These are phyloP conservation scores for Physcomitrium patens DNA, from an alignment of 225 moss, liverwort and hornwort species.

Conservation along the genomic window DNA sequence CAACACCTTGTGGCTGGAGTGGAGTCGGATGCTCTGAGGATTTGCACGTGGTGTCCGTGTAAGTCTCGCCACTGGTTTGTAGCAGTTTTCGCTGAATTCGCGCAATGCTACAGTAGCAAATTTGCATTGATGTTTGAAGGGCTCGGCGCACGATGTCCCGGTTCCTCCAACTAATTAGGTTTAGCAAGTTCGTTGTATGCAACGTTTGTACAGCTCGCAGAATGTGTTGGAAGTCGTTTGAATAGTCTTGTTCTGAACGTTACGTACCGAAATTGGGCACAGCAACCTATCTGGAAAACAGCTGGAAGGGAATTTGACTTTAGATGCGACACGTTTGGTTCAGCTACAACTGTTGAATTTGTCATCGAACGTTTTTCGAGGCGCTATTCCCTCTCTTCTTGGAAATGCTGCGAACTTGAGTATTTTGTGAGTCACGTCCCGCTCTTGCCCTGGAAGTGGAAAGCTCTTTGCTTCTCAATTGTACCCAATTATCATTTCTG, in stretches of 20 bases:
- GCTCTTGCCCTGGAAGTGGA: neutral
- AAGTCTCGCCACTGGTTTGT: constrained; percentile 11
- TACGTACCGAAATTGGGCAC: neutral
- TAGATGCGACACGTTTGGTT: constrained; percentile 26
- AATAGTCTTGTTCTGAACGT: neutral
- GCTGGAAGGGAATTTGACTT: constrained; percentile 34
- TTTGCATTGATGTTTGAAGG: neutral
- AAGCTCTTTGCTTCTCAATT: neutral
- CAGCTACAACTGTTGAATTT: constrained; percentile 31
- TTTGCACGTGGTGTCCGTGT: constrained; percentile 26
- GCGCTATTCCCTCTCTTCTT: constrained; percentile 16
- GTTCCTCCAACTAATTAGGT: neutral
- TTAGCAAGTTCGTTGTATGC: neutral
- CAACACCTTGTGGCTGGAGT: constrained; percentile 34
- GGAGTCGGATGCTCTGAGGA: constrained; percentile 29
- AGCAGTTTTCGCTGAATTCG: neutral
- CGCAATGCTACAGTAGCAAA: too few relatives aligned
- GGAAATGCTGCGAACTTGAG: constrained; percentile 23
- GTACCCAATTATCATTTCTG: neutral
- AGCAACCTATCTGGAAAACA: constrained; percentile 34
- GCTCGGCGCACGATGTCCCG: too few relatives aligned
- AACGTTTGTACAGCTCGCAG: neutral
- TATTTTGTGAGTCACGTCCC: constrained; percentile 19
- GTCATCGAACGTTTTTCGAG: constrained; percentile 28
- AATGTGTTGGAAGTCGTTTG: neutral